Percentiles rank a stretch among this genome's conserved stretches.
Evolutionary conservation across 352 stramenopile genomes (phyloP).

Genomic region (Phytophthora niederhauseri): DNA sequence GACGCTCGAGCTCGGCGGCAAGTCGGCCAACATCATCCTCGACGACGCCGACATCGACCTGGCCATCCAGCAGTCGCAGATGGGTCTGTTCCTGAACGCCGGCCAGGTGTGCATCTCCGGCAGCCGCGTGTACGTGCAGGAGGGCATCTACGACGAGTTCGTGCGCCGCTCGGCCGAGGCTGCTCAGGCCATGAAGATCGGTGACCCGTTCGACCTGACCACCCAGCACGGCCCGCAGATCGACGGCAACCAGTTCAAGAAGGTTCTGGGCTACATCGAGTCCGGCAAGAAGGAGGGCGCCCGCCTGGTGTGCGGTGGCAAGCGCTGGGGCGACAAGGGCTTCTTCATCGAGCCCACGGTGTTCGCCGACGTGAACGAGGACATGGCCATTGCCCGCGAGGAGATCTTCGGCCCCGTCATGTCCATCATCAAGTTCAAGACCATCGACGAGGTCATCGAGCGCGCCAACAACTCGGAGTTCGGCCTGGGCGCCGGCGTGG

Average conservation of each 20-base stretch:
- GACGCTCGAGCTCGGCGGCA: slow-evolving; percentile 78
- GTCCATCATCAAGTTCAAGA: slow-evolving; percentile 89
- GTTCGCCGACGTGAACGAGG: slow-evolving; percentile 75
- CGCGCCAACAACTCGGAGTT: slow-evolving; percentile 89
- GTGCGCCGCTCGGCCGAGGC: slow-evolving; percentile 56
- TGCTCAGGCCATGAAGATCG: slow-evolving; percentile 60
- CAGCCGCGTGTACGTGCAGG: slow-evolving; percentile 87
- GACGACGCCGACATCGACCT: slow-evolving; percentile 69
- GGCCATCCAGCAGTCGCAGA: slow-evolving; percentile 48
- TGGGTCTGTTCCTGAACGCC: slow-evolving; percentile 83
- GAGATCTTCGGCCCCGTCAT: slow-evolving; percentile 94
- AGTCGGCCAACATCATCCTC: slow-evolving; percentile 76
- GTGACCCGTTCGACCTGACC: slow-evolving; percentile 45
- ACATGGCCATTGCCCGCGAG: slow-evolving; percentile 89
- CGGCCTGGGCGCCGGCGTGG: slow-evolving; percentile 89
- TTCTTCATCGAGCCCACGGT: slow-evolving; percentile 95
- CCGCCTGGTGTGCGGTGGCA: slow-evolving; percentile 76
- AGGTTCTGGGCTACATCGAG: slow-evolving; percentile 85
- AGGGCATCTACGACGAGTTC: slow-evolving; percentile 89
- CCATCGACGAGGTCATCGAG: slow-evolving; percentile 88
- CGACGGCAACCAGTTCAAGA: slow-evolving; percentile 67
- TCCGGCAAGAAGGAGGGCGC: slow-evolving; percentile 83
- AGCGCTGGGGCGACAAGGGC: slow-evolving; percentile 59
- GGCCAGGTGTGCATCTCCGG: slow-evolving; percentile 90
- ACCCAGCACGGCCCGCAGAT: slow-evolving; percentile 61